Conservation (phyloP, 306 rosid genomes). For the Cicer cuneatum region DNA sequence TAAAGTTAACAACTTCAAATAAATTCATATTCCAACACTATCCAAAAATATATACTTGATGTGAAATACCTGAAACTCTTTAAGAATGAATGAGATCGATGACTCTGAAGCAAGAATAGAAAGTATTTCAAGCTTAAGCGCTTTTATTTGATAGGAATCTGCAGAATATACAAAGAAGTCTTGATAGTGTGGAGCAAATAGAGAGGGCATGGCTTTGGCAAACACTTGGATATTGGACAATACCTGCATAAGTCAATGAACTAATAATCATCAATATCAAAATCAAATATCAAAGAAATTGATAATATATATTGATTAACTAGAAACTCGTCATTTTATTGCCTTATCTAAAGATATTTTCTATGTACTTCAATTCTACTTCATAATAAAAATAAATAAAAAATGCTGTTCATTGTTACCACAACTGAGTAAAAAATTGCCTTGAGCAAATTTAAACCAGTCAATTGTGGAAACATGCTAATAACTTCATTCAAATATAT, state of each 20-base stretch:
- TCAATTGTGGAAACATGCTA: slow-evolving; percentile 20
- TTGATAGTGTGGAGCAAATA: slow-evolving; percentile 76
- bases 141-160: slow-evolving; percentile 89
- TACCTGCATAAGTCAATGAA: slow-evolving; percentile 65
- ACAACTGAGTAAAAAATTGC: slow-evolving; percentile 24
- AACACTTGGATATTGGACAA: slow-evolving; percentile 93
- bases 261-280: slow-evolving; percentile 41
- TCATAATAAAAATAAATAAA: slow-evolving; percentile 10
- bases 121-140: slow-evolving; percentile 85
- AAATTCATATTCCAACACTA: neutral
- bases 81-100: slow-evolving; percentile 65
- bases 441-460: slow-evolving; percentile 23
- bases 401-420: slow-evolving; percentile 25
- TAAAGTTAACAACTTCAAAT: neutral
- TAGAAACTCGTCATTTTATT: slow-evolving; percentile 32
- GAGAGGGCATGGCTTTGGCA: slow-evolving; percentile 91
- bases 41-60: slow-evolving; percentile 26
- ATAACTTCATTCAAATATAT: neutral
- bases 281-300: slow-evolving; percentile 34
- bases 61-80: slow-evolving; percentile 86
- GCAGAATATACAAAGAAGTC: slow-evolving; percentile 80
- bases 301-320: slow-evolving; percentile 13
- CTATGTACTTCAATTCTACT: slow-evolving; percentile 13
- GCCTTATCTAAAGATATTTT: slow-evolving; percentile 26
- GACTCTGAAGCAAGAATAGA: slow-evolving; percentile 73